Base-by-base conservation (phyloP, 2,329 filamentous ascomycete genomes). In the Pleurostoma richardsiae region DNA sequence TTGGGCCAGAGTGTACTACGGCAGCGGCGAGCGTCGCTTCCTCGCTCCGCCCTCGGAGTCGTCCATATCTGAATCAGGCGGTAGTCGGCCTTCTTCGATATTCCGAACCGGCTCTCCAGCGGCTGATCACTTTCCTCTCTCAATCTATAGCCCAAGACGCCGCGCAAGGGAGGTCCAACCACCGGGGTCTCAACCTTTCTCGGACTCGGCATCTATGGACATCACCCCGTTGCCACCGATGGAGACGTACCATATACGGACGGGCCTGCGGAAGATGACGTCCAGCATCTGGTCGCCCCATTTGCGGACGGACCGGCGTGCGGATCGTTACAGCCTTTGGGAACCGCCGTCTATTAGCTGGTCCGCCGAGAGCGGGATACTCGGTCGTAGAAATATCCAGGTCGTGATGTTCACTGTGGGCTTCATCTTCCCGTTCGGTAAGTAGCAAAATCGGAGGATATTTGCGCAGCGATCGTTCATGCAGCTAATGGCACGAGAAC, bases 261-360 rank as follows among this genome's bases (percentile, higher is more conserved):
- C 57, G 8, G 56, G 60, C 10, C 53, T 68, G 10, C 64, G 61
- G 54, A 76, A 77, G 60, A 76, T 76, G 55, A 71, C 74, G 45
- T 79, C 83, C 36, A 76, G 80, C 53, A 74, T 86, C 52, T 89
- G 85, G 83, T 89, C 85, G 4, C 86, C 87, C 7, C 87, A 90
- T 64, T 68, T 91, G 30, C 76, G 77, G 43, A 70, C 73, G 10
- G 86, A 90, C 59, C 75, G 79, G 48, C 72, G 83, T 11, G 73
- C 79, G 41, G 72, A 73, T 46, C 67, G 71, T 49, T 79, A 72
- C 54, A 86, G 79, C 58, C 72, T 83, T 11, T 94, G 88, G 87
- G 80, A 83, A 50, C 83, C 88, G 2, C 89, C 89, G 1, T 84
- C 83, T 2, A 69, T 86, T 27, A 80, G 82, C 49, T 86, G 83